These are phyloP conservation scores for Starmerella potacharoeniae DNA, from an alignment of 805 yeast genomes.

Conservation along the genomic window DNA sequence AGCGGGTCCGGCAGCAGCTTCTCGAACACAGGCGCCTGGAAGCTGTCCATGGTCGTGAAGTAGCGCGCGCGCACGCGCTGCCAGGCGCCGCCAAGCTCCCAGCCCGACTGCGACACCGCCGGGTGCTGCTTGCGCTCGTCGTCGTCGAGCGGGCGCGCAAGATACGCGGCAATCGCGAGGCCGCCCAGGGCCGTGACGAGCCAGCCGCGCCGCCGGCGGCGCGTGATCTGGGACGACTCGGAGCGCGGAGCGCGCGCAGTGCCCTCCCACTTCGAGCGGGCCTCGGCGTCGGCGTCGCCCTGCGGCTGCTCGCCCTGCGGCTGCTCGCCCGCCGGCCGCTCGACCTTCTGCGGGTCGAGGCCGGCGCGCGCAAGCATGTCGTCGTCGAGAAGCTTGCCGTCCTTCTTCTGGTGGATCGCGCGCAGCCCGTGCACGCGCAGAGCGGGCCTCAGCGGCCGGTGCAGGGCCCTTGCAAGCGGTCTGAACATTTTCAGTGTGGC, in stretches of 20 bases:
- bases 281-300: slow-evolving; percentile 11
- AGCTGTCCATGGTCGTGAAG: slow-evolving; percentile 62
- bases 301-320: too few species aligned
- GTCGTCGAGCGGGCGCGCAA: slow-evolving; percentile 78
- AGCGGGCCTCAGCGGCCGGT: slow-evolving; percentile 1
- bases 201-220: slow-evolving; percentile 66
- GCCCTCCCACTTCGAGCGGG: slow-evolving; percentile 40
- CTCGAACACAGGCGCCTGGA: slow-evolving; percentile 88
- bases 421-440: background rate
- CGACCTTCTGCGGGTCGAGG: slow-evolving; percentile 42
- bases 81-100: slow-evolving; percentile 48
- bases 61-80: slow-evolving; percentile 61
- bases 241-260: slow-evolving; percentile 34
- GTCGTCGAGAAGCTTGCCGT: slow-evolving; percentile 48
- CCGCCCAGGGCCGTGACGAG: slow-evolving; percentile 28
- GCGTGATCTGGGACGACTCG: slow-evolving; percentile 32
- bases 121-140: slow-evolving; percentile 53
- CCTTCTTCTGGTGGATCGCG: slow-evolving; percentile 6
- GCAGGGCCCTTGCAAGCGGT: slow-evolving; percentile 3
- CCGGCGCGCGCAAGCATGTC: slow-evolving; percentile 79
- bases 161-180: slow-evolving; percentile 50
- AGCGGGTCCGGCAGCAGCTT: slow-evolving; percentile 91
- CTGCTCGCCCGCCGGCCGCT: slow-evolving; percentile 8
- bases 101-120: slow-evolving; percentile 53
- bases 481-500: slow-evolving; percentile 5